These are phyloP conservation scores for Plasmodium malariae DNA, from an alignment of 169 alveolate species.

Conservation along the genomic window DNA sequence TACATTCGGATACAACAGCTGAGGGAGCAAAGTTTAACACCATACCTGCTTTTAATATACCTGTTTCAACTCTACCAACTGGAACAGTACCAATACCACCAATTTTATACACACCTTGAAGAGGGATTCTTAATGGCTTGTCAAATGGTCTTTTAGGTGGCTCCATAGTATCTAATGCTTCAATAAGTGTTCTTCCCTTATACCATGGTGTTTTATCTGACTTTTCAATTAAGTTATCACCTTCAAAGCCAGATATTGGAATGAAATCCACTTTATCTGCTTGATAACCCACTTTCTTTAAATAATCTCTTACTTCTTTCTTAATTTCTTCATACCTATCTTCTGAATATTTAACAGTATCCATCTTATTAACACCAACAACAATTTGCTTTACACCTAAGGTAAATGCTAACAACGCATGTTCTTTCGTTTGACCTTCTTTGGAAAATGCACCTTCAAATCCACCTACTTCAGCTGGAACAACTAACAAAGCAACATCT, in stretches of 20 bases:
- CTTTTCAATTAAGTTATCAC: slow-evolving; percentile 97
- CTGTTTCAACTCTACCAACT: slow-evolving; percentile 99
- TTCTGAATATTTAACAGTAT: slow-evolving; percentile 96
- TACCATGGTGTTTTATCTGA: slow-evolving; percentile 98
- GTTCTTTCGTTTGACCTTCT: slow-evolving; percentile 99
- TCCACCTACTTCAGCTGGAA: slow-evolving; percentile 98
- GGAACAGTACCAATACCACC: slow-evolving; percentile 99
- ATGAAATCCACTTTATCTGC: slow-evolving; percentile 97
- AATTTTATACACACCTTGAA: slow-evolving; percentile 98
- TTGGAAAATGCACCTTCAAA: slow-evolving; percentile 97
- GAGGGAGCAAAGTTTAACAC: slow-evolving; percentile 95
- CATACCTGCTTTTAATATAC: slow-evolving; percentile 92
- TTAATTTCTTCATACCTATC: slow-evolving; percentile 97
- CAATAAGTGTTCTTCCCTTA: slow-evolving; percentile 97
- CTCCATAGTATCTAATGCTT: slow-evolving; percentile 96
- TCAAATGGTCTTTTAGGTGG: slow-evolving; percentile 98
- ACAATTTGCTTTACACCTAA: slow-evolving; percentile 99
- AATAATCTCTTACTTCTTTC: slow-evolving; percentile 95
- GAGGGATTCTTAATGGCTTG: slow-evolving; percentile 97
- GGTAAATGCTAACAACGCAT: slow-evolving; percentile 98
- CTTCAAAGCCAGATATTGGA: slow-evolving; percentile 98
- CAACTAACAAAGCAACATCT: slow-evolving; percentile 98
- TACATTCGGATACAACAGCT: slow-evolving; percentile 96
- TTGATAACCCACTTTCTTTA: slow-evolving; percentile 98
- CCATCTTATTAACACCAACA: slow-evolving; percentile 99